Base-by-base conservation (phyloP, 441 rosid genomes). In the Raphanus hybrid region DNA sequence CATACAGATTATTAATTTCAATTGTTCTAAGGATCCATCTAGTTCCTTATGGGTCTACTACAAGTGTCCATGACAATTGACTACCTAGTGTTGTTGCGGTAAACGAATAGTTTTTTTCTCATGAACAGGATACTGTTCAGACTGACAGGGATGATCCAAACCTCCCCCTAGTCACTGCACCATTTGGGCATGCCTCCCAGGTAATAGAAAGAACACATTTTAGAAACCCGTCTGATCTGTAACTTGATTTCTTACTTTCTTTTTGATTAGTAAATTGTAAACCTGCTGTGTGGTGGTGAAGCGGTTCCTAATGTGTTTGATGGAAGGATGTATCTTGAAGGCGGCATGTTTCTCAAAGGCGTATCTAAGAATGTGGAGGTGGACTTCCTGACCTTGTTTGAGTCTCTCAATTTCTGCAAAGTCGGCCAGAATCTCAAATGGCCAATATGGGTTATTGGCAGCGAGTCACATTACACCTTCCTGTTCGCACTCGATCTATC, bases 161-260 rank as follows among this genome's bases (percentile, higher is more conserved):
- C 82, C 87, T 83, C 55, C 98, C 99, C 48, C 78, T 96, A 45
- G 99, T 96, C 60, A 96, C 99, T 41, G 97, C 93, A 66, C 99
- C 99, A 67, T 96, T 96, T 86, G 99, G 99, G 69, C 98, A 96
- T 88, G 98, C 99, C 11, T 96, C 99, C 7, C 99, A 96, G 97
- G 98, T 96, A 85, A 1, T n/a, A 5, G 37, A 78, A 66, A 60
- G 2, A 61, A 55, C 57, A 68, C 58, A 27, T 63, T 52, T 34
- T 37, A 74, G 20, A 18, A 65, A 20, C 63, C 14, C 14, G 57
- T 20, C 27, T 20, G 43, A 23, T 69, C 70, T n/a, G 0, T 41
- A 15, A n/a, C 14, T 16, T 16, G 18, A 16, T 16, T 16, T 16
- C 18, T 16, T 16, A 16, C 18, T 16, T 16, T 16, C 18, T 16